Conservation (phyloP, 1,139 yeast species). For the Taiozyma sp. region DNA sequence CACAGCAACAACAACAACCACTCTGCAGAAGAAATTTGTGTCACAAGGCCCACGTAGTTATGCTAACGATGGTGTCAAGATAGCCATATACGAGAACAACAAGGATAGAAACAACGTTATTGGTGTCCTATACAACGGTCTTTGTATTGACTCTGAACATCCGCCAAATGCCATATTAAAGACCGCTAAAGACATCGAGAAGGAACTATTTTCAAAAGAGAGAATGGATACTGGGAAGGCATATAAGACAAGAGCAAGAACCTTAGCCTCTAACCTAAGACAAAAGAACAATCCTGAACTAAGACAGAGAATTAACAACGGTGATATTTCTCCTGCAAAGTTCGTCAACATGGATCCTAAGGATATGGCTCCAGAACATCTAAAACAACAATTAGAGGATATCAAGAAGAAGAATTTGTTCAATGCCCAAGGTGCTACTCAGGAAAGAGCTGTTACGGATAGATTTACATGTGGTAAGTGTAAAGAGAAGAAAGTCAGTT, state of each 20-base stretch:
- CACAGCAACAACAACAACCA: slow-evolving; percentile 23
- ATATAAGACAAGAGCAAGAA: slow-evolving; percentile 20
- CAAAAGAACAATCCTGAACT: slow-evolving; percentile 87
- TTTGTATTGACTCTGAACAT: slow-evolving; percentile 70
- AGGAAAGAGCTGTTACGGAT: slow-evolving; percentile 93
- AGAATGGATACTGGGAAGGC: slow-evolving; percentile 40
- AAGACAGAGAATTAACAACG: slow-evolving; percentile 61
- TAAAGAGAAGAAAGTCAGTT: slow-evolving; percentile 93
- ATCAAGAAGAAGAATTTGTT: slow-evolving; percentile 85
- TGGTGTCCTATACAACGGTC: slow-evolving; percentile 79
- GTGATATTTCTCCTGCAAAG: slow-evolving; percentile 58
- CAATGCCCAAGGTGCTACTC: slow-evolving; percentile 98
- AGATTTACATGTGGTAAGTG: slow-evolving; percentile 97
- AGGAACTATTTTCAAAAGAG: slow-evolving; percentile 58
- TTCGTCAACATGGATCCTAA: slow-evolving; percentile 82
- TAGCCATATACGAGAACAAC: slow-evolving; percentile 58
- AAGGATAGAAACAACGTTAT: slow-evolving; percentile 82
- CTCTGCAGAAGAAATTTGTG: slow-evolving; percentile 32
- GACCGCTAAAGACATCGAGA: slow-evolving; percentile 70
- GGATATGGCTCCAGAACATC: slow-evolving; percentile 90
- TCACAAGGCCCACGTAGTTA: slow-evolving; percentile 64
- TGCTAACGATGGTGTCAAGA: slow-evolving; percentile 73
- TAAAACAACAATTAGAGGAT: slow-evolving; percentile 81
- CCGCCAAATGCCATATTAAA: slow-evolving; percentile 55
- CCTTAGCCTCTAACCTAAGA: slow-evolving; percentile 47